These are phyloP conservation scores for Nephelium lappaceum DNA, from an alignment of 345 rosid genomes.

Conservation along the genomic window DNA sequence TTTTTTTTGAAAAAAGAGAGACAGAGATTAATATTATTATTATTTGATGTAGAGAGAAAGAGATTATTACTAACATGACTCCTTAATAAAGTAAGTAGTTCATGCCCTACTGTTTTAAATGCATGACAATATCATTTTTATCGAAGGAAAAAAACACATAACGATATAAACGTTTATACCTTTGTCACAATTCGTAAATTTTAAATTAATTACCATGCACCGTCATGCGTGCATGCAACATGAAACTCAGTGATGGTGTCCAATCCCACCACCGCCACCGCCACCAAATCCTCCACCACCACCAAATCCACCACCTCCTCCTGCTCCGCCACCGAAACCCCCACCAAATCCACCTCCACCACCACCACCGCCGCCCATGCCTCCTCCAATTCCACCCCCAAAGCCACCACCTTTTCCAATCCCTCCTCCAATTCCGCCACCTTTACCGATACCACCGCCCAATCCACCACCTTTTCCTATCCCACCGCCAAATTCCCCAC, in stretches of 20 bases:
- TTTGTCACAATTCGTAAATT: too few species aligned
- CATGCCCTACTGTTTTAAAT: too few species aligned
- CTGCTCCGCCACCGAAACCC: not conserved
- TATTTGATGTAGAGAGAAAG: too few species aligned
- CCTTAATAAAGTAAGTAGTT: too few species aligned
- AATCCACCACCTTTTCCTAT: not conserved
- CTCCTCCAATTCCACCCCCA: not conserved
- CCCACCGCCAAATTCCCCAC: not conserved
- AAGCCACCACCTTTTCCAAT: not conserved
- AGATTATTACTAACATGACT: too few species aligned
- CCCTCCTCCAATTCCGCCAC: not conserved
- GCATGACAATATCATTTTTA: too few species aligned
- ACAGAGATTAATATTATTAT: too few species aligned
- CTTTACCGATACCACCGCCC: slow-evolving; percentile 21
- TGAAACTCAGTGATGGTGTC: not conserved
- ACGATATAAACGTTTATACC: too few species aligned
- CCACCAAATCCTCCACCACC: not conserved
- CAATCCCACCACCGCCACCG: not conserved
- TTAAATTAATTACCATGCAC: not conserved
- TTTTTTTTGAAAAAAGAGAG: too few species aligned
- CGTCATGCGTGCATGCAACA: slow-evolving; percentile 30
- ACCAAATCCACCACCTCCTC: slow-evolving; percentile 4
- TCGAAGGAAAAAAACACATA: too few species aligned
- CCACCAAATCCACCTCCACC: not conserved
- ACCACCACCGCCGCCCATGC: not conserved